Evolutionary conservation across 2,329 filamentous ascomycete species (phyloP), one percentile per base, ranked within the genome.

Genomic region (Lecanosticta acicola): DNA sequence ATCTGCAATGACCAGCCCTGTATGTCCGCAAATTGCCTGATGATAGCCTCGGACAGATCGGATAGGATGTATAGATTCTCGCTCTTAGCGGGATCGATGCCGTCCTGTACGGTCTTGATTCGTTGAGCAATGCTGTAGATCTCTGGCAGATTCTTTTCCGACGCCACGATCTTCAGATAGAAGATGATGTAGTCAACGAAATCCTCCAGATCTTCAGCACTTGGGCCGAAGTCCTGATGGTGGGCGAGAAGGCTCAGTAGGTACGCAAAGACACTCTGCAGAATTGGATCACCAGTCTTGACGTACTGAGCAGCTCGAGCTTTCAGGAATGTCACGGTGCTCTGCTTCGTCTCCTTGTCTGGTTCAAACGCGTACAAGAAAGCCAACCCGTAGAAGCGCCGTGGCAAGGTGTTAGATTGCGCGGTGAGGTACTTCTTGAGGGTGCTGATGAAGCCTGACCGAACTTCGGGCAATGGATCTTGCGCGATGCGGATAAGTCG

Each of bases 311-410:
- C 79, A 7, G 84, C 81, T 11, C 90, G 81, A 36, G 90, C 91
- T 41, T 86, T 83, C 41, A 97, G 80, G 90, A 93, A 98, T 0
- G 87, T 95, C 51, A 87, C 80, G 2, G 87, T 83, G 34, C 84
- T 80, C 40, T 80, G 80, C 63, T 83, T 86, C 63, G 94, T 78
- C 13, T 79, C 77, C n/a, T 71, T 64, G 32, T 81, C 78, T 0
- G 91, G 93, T 68, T 98, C 93, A 63, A 93, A 96, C 1, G 93
- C 91, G 24, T 89, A 84, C 35, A 97, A 71, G 70, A 96, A 97
- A 4, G 94, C 76, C 33, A 95, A 83, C 0, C 87, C 85, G 66
- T 94, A 93, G 74, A 94, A 98, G 8, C 91, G 82, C 10, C 77
- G 72, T 1, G 80, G 76, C 2, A 94, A 75, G 55, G 77, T 81